A percentile compares a stretch with the other conserved stretches of the same genome.
These are phyloP conservation scores for Micromonas pusilla DNA, from an alignment of 139 green algal genomes.

Conservation along the genomic window DNA sequence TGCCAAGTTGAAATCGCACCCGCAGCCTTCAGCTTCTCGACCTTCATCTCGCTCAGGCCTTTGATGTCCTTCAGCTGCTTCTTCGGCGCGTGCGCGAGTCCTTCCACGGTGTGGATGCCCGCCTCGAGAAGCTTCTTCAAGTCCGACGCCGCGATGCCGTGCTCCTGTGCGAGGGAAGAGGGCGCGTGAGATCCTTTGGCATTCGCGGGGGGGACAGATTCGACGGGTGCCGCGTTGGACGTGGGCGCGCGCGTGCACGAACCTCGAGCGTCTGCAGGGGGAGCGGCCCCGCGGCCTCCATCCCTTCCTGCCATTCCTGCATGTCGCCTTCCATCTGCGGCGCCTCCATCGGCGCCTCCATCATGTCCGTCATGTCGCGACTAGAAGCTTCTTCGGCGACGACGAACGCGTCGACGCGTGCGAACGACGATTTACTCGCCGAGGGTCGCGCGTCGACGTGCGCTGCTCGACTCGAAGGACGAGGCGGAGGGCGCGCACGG, in stretches of 20 bases:
- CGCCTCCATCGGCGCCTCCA: neutral
- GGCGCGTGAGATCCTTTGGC: constrained; percentile 1
- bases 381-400: too few species aligned
- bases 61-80: constrained; percentile 84
- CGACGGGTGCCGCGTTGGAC: neutral
- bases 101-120: constrained; percentile 71
- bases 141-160: constrained; percentile 59
- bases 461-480: too few species aligned
- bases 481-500: too few species aligned
- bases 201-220: neutral
- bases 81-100: constrained; percentile 70
- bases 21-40: constrained; percentile 80
- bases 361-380: neutral
- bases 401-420: too few species aligned
- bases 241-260: neutral
- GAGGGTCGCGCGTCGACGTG: too few species aligned
- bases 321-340: neutral
- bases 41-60: constrained; percentile 92
- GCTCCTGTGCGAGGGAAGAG: constrained; percentile 3
- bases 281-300: neutral
- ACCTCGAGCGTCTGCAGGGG: constrained; percentile 1
- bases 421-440: too few species aligned
- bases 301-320: neutral
- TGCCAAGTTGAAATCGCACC: constrained; percentile 44
- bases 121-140: constrained; percentile 93